Conservation (phyloP, 1,284 basidiomycete genomes). For the Trichosporon sp. region DNA sequence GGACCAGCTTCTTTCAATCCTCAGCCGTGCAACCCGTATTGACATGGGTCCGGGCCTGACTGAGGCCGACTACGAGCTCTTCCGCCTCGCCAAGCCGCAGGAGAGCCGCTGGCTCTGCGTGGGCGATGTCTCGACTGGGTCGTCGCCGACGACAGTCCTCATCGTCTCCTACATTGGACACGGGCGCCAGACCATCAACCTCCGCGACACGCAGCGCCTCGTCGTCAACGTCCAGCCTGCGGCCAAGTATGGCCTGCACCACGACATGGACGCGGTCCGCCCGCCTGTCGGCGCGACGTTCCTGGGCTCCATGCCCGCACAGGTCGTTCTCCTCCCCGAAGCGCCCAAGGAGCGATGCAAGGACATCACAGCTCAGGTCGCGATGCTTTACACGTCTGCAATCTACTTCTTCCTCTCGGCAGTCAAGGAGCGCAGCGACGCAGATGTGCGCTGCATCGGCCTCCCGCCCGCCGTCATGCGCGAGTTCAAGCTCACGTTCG, state of each 20-base stretch:
- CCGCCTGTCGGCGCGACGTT: background rate
- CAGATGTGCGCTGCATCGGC: background rate
- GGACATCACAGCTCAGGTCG: background rate
- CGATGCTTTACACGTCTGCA: background rate
- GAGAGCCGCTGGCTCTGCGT: conserved; percentile 4
- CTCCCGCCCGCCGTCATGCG: background rate
- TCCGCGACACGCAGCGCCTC: background rate
- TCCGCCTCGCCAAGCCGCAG: background rate
- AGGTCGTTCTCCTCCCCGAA: conserved; percentile 1
- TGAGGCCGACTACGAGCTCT: background rate
- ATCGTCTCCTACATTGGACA: background rate
- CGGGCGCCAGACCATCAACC: background rate
- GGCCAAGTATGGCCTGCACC: background rate
- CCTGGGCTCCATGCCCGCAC: background rate
- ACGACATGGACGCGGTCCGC: conserved; percentile 2
- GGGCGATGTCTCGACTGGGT: background rate
- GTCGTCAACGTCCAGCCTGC: background rate
- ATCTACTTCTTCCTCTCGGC: conserved; percentile 13
- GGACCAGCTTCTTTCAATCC: conserved; percentile 2
- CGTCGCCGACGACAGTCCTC: conserved; percentile 1
- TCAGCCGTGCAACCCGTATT: background rate
- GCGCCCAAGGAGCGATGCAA: background rate
- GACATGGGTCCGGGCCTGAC: background rate
- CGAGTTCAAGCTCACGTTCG: background rate
- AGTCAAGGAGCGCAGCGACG: background rate